These are phyloP conservation scores for Suhomyces ambrosiae DNA, from an alignment of 1,139 yeast species.

Conservation along the genomic window DNA sequence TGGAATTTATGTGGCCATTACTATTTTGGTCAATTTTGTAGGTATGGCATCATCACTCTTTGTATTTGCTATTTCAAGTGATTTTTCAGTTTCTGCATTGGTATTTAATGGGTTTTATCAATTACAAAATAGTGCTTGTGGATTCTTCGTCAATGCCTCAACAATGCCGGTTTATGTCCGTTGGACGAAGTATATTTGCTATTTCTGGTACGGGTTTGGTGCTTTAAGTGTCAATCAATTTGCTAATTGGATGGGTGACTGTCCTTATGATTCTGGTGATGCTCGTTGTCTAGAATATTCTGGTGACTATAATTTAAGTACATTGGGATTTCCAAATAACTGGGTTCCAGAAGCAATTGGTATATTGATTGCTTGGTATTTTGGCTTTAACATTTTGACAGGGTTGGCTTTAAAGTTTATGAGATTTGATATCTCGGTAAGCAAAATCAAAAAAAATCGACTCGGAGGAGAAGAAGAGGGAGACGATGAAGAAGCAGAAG, in stretches of 20 bases:
- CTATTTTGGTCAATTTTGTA: slow-evolving; percentile 56
- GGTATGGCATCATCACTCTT: slow-evolving; percentile 60
- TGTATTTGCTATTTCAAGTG: slow-evolving; percentile 61
- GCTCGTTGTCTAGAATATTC: slow-evolving; percentile 42
- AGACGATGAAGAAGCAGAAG: slow-evolving; percentile 15
- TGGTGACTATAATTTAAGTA: slow-evolving; percentile 55
- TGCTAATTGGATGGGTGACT: slow-evolving; percentile 59
- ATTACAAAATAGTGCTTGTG: slow-evolving; percentile 76
- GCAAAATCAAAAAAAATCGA: slow-evolving; percentile 41
- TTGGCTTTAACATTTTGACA: slow-evolving; percentile 57
- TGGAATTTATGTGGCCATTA: slow-evolving; percentile 62
- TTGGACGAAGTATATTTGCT: slow-evolving; percentile 78
- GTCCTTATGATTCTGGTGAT: slow-evolving; percentile 41
- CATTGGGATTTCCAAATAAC: slow-evolving; percentile 61
- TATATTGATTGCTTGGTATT: slow-evolving; percentile 58
- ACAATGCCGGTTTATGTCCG: slow-evolving; percentile 84
- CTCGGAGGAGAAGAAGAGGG: slow-evolving; percentile 35
- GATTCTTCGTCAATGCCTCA: slow-evolving; percentile 73
- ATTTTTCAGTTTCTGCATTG: slow-evolving; percentile 66
- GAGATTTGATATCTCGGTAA: slow-evolving; percentile 57
- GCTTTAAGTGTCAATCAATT: slow-evolving; percentile 68
- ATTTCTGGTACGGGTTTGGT: slow-evolving; percentile 79
- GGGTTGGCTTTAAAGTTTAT: slow-evolving; percentile 46
- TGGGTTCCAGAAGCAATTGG: slow-evolving; percentile 74
- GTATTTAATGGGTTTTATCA: slow-evolving; percentile 67